Percentiles rank a stretch among this genome's conserved stretches.
These are phyloP conservation scores for Dentipellis fragilis DNA, from an alignment of 768 basidiomycete genomes.

Conservation along the genomic window DNA sequence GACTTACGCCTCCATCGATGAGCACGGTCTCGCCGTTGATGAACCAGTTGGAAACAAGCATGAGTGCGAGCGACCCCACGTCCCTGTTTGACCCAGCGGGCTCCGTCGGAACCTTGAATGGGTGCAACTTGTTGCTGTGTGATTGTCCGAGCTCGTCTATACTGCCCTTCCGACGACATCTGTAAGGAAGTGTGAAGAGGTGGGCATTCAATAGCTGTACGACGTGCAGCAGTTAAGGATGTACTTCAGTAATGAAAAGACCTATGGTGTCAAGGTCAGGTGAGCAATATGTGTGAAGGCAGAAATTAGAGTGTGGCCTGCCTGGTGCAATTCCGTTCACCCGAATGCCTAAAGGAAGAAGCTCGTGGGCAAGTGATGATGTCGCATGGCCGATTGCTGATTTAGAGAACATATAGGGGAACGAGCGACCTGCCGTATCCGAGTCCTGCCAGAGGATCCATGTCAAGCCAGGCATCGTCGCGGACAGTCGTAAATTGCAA, in stretches of 20 bases:
- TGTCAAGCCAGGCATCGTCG: too few species aligned
- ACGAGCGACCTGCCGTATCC: constrained; percentile 28
- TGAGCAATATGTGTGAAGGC: neutral
- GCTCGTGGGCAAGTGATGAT: constrained; percentile 35
- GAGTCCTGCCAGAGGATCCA: constrained; percentile 24
- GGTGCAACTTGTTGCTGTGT: constrained; percentile 5
- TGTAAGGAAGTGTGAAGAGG: constrained; percentile 18
- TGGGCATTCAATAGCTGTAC: neutral
- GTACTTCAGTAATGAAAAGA: neutral
- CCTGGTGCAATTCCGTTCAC: constrained; percentile 45
- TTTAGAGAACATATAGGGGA: constrained; percentile 40
- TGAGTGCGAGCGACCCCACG: constrained; percentile 33
- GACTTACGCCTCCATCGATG: constrained; percentile 39
- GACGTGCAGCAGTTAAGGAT: neutral
- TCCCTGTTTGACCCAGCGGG: constrained; percentile 27
- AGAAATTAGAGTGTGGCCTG: constrained; percentile 5
- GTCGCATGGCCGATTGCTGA: constrained; percentile 38
- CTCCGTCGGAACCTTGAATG: constrained; percentile 27
- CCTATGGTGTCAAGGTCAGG: neutral
- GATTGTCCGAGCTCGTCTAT: constrained; percentile 19
- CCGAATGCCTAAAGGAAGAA: constrained; percentile 36
- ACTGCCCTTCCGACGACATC: constrained; percentile 19
- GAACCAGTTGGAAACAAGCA: constrained; percentile 36
- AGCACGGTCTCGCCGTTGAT: constrained; percentile 38
- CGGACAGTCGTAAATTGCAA: neutral